Base-by-base conservation (phyloP, 345 rosid species). In the Cardamine occulta region DNA sequence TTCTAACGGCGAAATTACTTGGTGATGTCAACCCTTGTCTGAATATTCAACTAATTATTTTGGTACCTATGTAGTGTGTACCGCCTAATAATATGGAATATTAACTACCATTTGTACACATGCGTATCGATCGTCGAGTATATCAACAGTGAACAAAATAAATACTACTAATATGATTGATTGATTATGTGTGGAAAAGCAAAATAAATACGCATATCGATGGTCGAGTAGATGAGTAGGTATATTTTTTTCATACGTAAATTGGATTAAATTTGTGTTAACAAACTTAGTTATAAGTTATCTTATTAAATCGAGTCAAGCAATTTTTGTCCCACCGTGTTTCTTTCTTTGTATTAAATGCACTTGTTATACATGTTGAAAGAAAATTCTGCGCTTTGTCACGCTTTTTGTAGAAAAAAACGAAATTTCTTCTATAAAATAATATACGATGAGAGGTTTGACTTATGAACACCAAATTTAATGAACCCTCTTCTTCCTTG, bases 401-500 rank as follows among this genome's bases (percentile, higher is more conserved):
- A 29, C 2, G 10, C 37, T 32, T 32, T 34, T 35, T 24, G 24
- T 62, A 37, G 11, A 12, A 4, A 35, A 68, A 23, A 35, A 15
- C 2, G 8, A 24, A 53, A 54, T 18, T 63, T 12, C 26, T 52
- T 12, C 18, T 17, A 24, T 24, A 24, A 59, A 67, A 37, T 34
- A 55, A 24, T 58, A 74, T 12, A 59, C 28, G 63, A 71, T 23
- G 31, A 18, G 35, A 81, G 80, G 82, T 84, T 84, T 89, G 94
- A 87, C 87, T 74, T 72, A 70, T 42, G 55, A 45, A 45, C 45
- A 56, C 17, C 65, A 77, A 63, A 77, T 74, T 81, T 65, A 83
- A 84, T 83, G 84, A 70, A n/a, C 58, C 70, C 67, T 76, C 56
- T 29, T 63, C 73, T 87, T 82, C 53, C 91, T 88, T 91, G 76